Evolutionary conservation across 306 rosid species (phyloP).

Genomic region (Oemleria cerasiformis): DNA sequence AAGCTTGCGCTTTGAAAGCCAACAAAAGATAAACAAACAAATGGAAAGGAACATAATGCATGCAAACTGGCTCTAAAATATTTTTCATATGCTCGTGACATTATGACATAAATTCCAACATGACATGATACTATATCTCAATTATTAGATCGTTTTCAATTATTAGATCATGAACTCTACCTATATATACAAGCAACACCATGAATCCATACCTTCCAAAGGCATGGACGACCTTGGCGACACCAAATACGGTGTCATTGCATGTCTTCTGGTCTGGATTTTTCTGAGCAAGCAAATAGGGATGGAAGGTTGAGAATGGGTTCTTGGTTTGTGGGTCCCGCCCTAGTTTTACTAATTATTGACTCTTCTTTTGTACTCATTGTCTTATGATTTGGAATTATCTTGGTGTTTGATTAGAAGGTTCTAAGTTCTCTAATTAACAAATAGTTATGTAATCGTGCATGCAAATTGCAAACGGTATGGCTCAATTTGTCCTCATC

Average conservation of each 20-base stretch:
- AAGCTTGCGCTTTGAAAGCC: conserved; percentile 3
- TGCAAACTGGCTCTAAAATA: neutral
- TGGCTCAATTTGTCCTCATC: conserved; percentile 8
- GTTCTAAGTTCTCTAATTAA: neutral
- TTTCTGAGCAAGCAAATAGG: neutral
- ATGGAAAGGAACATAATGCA: neutral
- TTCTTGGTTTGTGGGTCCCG: conserved; percentile 17
- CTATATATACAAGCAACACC: no score
- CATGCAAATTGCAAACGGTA: conserved; percentile 13
- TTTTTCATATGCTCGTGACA: neutral
- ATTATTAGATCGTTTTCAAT: no score
- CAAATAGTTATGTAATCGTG: conserved; percentile 20
- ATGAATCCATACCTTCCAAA: neutral
- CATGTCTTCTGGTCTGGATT: conserved; percentile 12
- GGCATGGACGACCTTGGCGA: no score
- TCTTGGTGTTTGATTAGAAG: conserved; percentile 13
- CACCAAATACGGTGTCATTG: no score
- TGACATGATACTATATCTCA: no score
- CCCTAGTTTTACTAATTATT: conserved; percentile 23
- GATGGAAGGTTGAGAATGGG: conserved; percentile 13
- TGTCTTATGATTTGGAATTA: conserved; percentile 21
- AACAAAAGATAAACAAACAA: neutral
- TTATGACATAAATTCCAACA: no score
- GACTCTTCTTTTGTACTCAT: conserved; percentile 33
- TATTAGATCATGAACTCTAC: no score